These are phyloP conservation scores for Acacia acuminata DNA, from an alignment of 306 rosid genomes.

Conservation along the genomic window DNA sequence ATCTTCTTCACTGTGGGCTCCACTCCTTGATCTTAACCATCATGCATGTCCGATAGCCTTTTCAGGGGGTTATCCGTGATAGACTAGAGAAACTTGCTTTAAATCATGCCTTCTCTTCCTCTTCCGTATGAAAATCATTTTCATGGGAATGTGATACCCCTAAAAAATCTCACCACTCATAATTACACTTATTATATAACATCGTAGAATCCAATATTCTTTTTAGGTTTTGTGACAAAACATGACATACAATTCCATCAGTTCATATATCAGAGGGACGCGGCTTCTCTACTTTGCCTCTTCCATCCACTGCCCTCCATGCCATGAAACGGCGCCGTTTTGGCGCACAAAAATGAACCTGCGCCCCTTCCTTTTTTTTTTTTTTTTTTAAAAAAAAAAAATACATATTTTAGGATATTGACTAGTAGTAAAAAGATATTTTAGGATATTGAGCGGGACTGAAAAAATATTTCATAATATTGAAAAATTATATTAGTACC, in stretches of 20 bases:
- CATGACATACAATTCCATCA: not conserved
- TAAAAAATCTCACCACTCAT: not conserved
- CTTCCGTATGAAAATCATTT: not conserved
- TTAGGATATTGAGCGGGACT: no score
- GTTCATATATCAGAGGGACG: not conserved
- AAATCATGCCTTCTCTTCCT: not conserved
- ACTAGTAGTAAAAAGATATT: no score
- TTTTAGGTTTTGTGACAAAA: not conserved
- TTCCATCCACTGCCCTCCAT: no score
- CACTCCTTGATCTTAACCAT: slow-evolving; percentile 26
- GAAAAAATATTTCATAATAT: no score
- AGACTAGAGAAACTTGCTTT: not conserved
- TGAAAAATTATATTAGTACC: no score
- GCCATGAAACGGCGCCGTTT: no score
- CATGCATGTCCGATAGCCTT: not conserved
- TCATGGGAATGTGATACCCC: not conserved
- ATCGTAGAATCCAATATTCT: not conserved
- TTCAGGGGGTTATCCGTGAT: slow-evolving; percentile 4
- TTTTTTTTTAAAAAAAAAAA: no score
- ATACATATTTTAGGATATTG: no score
- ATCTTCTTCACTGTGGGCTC: slow-evolving; percentile 18
- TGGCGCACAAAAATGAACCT: no score
- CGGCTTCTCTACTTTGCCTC: no score
- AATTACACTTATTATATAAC: not conserved
- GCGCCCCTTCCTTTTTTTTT: no score